Base-by-base conservation (phyloP, 106 monocot species). In the Alisma plantagoaquatica region DNA sequence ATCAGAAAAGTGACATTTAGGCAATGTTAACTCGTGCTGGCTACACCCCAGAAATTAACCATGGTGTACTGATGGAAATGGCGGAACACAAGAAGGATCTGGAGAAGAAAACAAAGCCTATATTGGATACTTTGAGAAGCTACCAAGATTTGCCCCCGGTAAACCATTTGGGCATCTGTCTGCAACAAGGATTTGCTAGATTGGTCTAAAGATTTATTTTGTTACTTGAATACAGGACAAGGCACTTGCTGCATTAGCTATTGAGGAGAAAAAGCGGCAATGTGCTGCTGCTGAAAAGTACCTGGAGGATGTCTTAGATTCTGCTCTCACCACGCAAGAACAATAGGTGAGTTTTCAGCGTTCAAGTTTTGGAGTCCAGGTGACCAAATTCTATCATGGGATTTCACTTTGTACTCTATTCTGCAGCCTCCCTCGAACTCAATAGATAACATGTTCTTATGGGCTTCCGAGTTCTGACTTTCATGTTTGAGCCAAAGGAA, bases 71-170 rank as follows among this genome's bases (percentile, higher is more conserved):
- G 66, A 89, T 89, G 84, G 73, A 89, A 72, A 84, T 96, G 89
- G 84, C 96, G 19, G 96, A 89, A 71, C 88, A 81, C 59, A 84
- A 62, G 58, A 89, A 96, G 61, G 89, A 89, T 22, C 41, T 84
- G 49, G 84, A 89, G 68, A 96, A 82, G 80, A 89, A 85, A 68
- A 96, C 96, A 29, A 85, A 89, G 54, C 96, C 96, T 21, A 84
- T 96, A 32, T 31, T 85, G 56, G 96, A 96, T 49, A 96, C 88
- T 14, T 79, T 96, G 49, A 84, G 88, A 57, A 96, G 96, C 72
- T 96, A 89, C 41, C 89, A 89, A 63, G 96, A 96, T 58, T 76
- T 96, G 58, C 96, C 96, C 31, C 96, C 96, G 41, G 96, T 96
- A 81, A n/a, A n/a, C n/a, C n/a, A n/a, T n/a, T n/a, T n/a, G n/a